Percentiles rank a stretch among this genome's conserved stretches.
phyloP scores from a whole-genome alignment of 768 basidiomycete genomes.

The Kwoniella mangroviensis region DNA sequence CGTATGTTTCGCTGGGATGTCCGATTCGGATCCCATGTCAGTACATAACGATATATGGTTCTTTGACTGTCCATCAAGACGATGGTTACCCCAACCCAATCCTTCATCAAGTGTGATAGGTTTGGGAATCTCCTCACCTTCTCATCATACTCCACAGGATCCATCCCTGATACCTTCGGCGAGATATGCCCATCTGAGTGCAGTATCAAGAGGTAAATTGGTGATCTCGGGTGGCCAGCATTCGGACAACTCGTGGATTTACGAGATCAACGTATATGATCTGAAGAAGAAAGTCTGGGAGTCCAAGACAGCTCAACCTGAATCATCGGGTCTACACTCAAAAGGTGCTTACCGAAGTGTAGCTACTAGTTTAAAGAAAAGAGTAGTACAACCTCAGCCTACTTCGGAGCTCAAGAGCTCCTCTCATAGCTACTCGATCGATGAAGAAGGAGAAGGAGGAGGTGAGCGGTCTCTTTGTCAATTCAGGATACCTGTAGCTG shows the following conservation, averaged over 20 bases:
- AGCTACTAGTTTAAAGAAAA: conserved; percentile 74
- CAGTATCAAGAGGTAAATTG: conserved; percentile 78
- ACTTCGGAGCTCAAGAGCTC: conserved; percentile 59
- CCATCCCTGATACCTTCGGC: conserved; percentile 72
- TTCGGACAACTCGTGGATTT: conserved; percentile 74
- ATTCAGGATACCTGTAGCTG: conserved; percentile 65
- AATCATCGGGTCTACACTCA: conserved; percentile 83
- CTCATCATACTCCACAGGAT: conserved; percentile 40
- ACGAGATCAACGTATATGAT: conserved; percentile 90
- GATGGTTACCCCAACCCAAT: conserved; percentile 69
- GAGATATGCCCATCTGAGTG: conserved; percentile 92
- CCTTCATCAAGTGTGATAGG: conserved; percentile 52
- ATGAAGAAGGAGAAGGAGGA: conserved; percentile 51
- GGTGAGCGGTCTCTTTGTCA: conserved; percentile 58
- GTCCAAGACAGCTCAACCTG: conserved; percentile 62
- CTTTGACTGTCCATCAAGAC: conserved; percentile 72
- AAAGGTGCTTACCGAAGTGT: conserved; percentile 93
- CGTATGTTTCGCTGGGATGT: conserved; percentile 93
- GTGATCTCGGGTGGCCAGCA: conserved; percentile 96
- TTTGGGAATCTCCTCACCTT: conserved; percentile 11
- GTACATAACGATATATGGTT: conserved; percentile 93
- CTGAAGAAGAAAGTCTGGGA: conserved; percentile 75
- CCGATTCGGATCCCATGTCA: conserved; percentile 72
- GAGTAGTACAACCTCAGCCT: conserved; percentile 69
- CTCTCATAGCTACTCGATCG: conserved; percentile 72